Evolutionary conservation across 352 stramenopile genomes (phyloP).

Genomic region (Globisporangium perplexum): DNA sequence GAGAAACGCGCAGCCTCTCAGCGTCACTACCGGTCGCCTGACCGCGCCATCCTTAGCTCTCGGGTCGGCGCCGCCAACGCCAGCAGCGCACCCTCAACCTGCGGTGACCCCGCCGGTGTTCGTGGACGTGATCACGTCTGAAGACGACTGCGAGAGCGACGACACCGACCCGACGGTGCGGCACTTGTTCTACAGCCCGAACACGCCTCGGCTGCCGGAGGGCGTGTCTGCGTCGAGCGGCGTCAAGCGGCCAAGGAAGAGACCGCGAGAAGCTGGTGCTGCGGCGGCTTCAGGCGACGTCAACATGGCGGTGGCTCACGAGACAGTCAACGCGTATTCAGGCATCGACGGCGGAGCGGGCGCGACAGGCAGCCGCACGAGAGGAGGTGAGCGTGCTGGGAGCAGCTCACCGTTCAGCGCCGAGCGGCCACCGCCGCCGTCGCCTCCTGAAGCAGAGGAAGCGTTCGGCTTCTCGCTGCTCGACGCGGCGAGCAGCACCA

Average conservation of each 20-base stretch:
- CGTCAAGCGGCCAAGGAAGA: constrained; percentile 20
- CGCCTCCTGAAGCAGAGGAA: background rate
- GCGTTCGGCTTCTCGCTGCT: constrained; percentile 15
- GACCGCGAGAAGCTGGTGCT: constrained; percentile 18
- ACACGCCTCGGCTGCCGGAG: constrained; percentile 31
- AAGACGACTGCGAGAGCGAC: constrained; percentile 57
- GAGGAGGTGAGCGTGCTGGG: background rate
- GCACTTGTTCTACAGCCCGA: constrained; percentile 76
- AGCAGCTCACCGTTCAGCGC: background rate
- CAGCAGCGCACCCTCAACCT: background rate
- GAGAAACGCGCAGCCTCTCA: background rate
- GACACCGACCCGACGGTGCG: constrained; percentile 66
- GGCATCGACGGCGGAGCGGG: background rate
- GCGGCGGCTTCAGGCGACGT: background rate
- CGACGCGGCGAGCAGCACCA: background rate
- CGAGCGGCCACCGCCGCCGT: background rate
- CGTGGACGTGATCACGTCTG: constrained; percentile 51
- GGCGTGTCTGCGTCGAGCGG: background rate
- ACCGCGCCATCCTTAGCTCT: background rate
- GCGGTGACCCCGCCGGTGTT: constrained; percentile 28
- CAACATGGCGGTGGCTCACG: background rate
- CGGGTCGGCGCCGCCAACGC: background rate
- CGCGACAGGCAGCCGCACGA: background rate
- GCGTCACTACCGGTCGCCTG: background rate
- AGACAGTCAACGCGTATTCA: background rate